These are phyloP conservation scores for Adansonia gregorii DNA, from an alignment of 441 rosid species.

Conservation along the genomic window DNA sequence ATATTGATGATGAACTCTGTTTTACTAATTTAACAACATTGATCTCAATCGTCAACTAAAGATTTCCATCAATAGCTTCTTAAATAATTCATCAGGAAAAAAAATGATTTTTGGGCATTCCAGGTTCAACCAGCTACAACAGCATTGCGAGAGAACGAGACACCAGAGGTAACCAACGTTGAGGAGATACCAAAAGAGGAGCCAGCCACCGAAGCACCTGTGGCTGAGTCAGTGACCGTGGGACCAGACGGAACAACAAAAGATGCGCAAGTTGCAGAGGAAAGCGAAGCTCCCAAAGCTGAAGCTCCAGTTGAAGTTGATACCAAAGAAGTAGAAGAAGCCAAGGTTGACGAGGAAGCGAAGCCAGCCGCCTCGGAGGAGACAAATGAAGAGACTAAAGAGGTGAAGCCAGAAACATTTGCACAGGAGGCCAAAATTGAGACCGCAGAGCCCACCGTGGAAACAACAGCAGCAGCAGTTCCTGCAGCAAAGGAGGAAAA, in stretches of 20 bases:
- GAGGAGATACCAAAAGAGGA: slow-evolving; percentile 44
- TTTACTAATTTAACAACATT: background rate
- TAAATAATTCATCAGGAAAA: too few relatives aligned
- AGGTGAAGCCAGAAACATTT: slow-evolving; percentile 38
- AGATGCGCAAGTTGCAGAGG: slow-evolving; percentile 36
- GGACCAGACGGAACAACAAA: slow-evolving; percentile 33
- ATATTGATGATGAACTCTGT: background rate
- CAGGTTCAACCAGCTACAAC: slow-evolving; percentile 49
- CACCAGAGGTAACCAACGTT: slow-evolving; percentile 42
- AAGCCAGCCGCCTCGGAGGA: slow-evolving; percentile 36
- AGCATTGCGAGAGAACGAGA: slow-evolving; percentile 47
- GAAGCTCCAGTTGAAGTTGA: slow-evolving; percentile 40
- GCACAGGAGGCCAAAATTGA: slow-evolving; percentile 41
- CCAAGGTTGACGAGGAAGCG: slow-evolving; percentile 33
- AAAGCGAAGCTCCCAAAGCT: slow-evolving; percentile 22
- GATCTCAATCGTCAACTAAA: background rate
- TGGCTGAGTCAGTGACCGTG: slow-evolving; percentile 30
- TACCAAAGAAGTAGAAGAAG: slow-evolving; percentile 44
- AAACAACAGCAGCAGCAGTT: slow-evolving; percentile 29
- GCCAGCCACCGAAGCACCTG: slow-evolving; percentile 36
- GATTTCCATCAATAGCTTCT: background rate
- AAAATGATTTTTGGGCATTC: background rate
- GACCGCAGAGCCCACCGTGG: slow-evolving; percentile 20
- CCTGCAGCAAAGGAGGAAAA: slow-evolving; percentile 32
- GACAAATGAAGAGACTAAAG: slow-evolving; percentile 33